These are phyloP conservation scores for Gracilaria domingensis DNA, from an alignment of 23 red algal species.

Conservation along the genomic window DNA sequence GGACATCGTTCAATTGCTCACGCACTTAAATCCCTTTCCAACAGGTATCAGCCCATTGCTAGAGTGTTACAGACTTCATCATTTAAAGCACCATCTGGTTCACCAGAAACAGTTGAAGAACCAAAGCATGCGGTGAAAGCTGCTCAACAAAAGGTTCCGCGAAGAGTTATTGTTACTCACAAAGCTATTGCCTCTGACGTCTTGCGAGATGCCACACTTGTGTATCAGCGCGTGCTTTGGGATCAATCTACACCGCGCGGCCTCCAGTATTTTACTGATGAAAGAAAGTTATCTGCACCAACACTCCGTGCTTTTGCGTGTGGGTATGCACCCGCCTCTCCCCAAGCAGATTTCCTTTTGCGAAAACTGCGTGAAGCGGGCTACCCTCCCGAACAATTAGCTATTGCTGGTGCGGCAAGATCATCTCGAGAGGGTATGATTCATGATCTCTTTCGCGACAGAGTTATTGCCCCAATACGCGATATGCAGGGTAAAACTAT, in stretches of 20 bases:
- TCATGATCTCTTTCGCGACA: constrained; percentile 85
- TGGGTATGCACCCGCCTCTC: constrained; percentile 57
- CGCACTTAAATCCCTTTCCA: constrained; percentile 64
- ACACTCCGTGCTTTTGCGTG: constrained; percentile 60
- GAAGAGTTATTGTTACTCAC: constrained; percentile 32
- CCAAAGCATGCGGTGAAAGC: neutral
- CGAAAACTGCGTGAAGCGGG: constrained; percentile 42
- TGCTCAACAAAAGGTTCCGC: constrained; percentile 12
- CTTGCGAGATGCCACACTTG: constrained; percentile 28
- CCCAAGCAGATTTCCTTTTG: constrained; percentile 27
- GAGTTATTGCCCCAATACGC: constrained; percentile 85
- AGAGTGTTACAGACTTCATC: constrained; percentile 18
- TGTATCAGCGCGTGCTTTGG: constrained; percentile 24
- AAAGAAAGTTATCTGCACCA: constrained; percentile 19
- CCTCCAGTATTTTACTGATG: neutral
- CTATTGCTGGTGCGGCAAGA: constrained; percentile 57
- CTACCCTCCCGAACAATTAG: constrained; percentile 62
- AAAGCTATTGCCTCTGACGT: constrained; percentile 45
- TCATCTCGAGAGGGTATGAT: constrained; percentile 19
- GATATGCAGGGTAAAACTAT: constrained; percentile 77
- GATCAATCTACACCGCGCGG: constrained; percentile 26
- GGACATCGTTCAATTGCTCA: constrained; percentile 51
- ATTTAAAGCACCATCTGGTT: constrained; percentile 28
- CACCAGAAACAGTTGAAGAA: constrained; percentile 7
- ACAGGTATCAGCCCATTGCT: constrained; percentile 41